Percentiles rank a stretch among this genome's conserved stretches.
Evolutionary conservation across 768 basidiomycete genomes (phyloP).

Genomic region (Russula emetica): DNA sequence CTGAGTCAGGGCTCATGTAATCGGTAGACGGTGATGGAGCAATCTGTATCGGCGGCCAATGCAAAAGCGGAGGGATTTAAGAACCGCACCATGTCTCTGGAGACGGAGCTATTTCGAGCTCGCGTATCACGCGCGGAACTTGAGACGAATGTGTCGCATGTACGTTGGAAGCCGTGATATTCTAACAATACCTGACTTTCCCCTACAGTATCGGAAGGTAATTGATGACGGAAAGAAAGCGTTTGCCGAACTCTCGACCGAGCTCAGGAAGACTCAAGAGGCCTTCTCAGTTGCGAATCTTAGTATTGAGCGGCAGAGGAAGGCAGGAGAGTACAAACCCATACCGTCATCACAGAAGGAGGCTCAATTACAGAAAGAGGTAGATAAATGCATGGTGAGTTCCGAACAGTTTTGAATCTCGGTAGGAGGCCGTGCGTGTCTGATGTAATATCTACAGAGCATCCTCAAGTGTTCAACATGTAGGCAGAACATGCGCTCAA

Average conservation of each 20-base stretch:
- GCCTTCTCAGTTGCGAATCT: slow-evolving; percentile 10
- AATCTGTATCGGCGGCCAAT: slow-evolving; percentile 7
- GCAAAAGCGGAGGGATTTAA: slow-evolving; percentile 13
- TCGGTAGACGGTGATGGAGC: slow-evolving; percentile 23
- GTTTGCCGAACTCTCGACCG: not conserved
- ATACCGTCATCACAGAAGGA: slow-evolving; percentile 33
- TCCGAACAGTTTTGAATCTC: not conserved
- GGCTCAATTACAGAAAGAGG: slow-evolving; percentile 44
- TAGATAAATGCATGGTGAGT: slow-evolving; percentile 58
- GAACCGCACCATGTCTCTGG: not conserved
- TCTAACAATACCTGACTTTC: not conserved
- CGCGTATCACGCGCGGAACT: slow-evolving; percentile 13
- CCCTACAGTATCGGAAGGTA: not conserved
- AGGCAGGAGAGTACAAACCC: slow-evolving; percentile 40
- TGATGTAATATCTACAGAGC: slow-evolving; percentile 43
- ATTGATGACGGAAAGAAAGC: slow-evolving; percentile 16
- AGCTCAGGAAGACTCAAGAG: slow-evolving; percentile 9
- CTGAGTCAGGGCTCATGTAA: not conserved
- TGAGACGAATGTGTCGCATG: slow-evolving; percentile 8
- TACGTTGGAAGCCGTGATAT: not conserved
- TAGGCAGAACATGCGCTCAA: slow-evolving; percentile 67
- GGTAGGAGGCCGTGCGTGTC: not conserved
- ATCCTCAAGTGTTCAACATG: slow-evolving; percentile 90
- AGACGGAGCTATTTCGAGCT: slow-evolving; percentile 5
- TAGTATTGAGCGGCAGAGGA: slow-evolving; percentile 36